Evolutionary conservation across 1,139 yeast genomes (phyloP).

Genomic region (Entelexis sorbosivorans): DNA sequence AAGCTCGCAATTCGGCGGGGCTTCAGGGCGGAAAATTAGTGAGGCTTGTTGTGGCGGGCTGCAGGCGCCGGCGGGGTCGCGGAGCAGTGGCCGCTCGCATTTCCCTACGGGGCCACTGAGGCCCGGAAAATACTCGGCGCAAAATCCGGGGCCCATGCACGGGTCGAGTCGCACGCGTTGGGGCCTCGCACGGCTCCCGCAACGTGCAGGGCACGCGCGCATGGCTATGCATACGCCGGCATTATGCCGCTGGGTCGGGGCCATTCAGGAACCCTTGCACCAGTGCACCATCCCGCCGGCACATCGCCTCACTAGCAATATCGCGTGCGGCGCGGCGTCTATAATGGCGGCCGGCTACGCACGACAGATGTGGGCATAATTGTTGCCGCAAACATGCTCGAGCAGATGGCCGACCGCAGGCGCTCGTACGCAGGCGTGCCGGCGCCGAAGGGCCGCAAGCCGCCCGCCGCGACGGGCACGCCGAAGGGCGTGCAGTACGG

Average conservation of each 20-base stretch:
- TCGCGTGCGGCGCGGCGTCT: neutral
- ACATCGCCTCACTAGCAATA: neutral
- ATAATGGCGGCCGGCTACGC: neutral
- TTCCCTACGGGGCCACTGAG: too few relatives aligned
- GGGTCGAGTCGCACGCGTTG: too few relatives aligned
- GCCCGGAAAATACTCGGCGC: too few relatives aligned
- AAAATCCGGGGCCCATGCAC: too few relatives aligned
- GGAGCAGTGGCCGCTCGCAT: too few relatives aligned
- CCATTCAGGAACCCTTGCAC: neutral
- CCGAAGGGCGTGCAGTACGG: neutral
- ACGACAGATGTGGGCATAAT: neutral
- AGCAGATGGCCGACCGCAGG: conserved; percentile 4
- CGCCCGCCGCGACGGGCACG: neutral
- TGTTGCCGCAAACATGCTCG: neutral
- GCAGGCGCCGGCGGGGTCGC: too few relatives aligned
- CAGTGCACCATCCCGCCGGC: neutral
- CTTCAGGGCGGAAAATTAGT: too few relatives aligned
- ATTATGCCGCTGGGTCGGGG: neutral
- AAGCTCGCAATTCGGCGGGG: too few relatives aligned
- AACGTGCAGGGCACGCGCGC: too few relatives aligned
- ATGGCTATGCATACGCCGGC: neutral
- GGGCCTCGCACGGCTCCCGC: too few relatives aligned
- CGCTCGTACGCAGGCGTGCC: neutral
- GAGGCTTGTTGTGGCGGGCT: too few relatives aligned
- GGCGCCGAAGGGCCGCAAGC: neutral